Evolutionary conservation across 2,329 filamentous ascomycete genomes (phyloP).

Genomic region (Curvularia lunata): DNA sequence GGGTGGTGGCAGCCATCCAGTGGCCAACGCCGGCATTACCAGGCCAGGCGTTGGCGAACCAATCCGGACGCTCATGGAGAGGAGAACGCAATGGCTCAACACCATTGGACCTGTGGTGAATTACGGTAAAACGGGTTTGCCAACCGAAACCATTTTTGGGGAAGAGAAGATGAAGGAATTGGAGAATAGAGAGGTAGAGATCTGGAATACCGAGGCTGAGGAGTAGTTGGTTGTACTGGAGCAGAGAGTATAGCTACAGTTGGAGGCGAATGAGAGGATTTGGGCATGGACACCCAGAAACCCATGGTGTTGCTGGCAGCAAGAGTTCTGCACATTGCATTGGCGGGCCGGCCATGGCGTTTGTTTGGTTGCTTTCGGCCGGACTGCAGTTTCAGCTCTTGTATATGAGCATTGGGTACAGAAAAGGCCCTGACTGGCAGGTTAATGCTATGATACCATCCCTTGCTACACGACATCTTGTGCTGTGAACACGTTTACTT

Average conservation of each 20-base stretch:
- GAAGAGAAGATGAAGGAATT: conserved; percentile 73
- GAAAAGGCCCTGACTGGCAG: not conserved
- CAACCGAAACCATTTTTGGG: conserved; percentile 78
- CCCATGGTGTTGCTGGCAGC: not conserved
- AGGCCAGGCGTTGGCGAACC: conserved; percentile 79
- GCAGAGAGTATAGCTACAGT: not conserved
- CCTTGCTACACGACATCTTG: not conserved
- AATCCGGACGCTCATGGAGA: conserved; percentile 90
- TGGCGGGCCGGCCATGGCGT: conserved; percentile 3
- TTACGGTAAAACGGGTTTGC: conserved; percentile 78
- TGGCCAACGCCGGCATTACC: conserved; percentile 46
- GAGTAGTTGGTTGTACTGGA: conserved; percentile 55
- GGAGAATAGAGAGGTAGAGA: conserved; percentile 77
- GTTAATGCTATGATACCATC: not conserved
- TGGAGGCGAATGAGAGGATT: not conserved
- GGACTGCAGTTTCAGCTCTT: conserved; percentile 2
- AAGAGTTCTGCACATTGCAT: not conserved
- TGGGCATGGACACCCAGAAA: no score
- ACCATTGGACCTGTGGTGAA: conserved; percentile 91
- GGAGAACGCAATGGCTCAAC: conserved; percentile 85
- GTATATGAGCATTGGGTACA: not conserved
- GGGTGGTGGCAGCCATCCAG: conserved; percentile 69
- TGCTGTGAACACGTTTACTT: not conserved
- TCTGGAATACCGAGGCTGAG: conserved; percentile 76
- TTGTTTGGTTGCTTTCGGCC: not conserved